Conservation (phyloP, 345 rosid genomes). For the Populus deltoides region DNA sequence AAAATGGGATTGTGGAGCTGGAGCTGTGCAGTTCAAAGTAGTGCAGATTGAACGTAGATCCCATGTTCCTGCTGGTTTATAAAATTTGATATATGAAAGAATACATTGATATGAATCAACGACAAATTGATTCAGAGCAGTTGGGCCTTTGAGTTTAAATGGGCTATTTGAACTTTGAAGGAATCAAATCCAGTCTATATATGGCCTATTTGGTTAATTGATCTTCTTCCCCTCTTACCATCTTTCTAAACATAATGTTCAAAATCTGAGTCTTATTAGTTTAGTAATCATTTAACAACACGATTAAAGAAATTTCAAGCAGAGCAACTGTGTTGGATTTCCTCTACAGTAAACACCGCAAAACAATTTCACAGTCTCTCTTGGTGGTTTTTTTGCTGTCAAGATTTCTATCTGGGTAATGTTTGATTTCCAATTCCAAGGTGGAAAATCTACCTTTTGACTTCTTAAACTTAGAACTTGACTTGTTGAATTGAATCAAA, state of each 20-base stretch:
- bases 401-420: slow-evolving; percentile 14
- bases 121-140: no score
- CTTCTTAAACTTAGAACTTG: not conserved
- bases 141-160: not conserved
- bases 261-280: not conserved
- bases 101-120: no score
- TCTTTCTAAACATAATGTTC: not conserved
- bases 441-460: slow-evolving; percentile 5
- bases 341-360: not conserved
- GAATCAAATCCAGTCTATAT: no score
- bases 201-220: not conserved
- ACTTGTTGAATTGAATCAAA: slow-evolving; percentile 5
- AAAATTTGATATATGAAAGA: no score
- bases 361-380: not conserved
- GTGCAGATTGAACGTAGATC: no score
- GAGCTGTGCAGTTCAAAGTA: no score
- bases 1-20: no score
- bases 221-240: not conserved
- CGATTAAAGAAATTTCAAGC: not conserved
- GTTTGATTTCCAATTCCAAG: slow-evolving; percentile 5
- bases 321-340: not conserved
- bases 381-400: not conserved
- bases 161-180: not conserved
- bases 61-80: no score
- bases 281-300: not conserved